These are phyloP conservation scores for Striga hermonthica DNA, from an alignment of 305 asterid species.

Conservation along the genomic window DNA sequence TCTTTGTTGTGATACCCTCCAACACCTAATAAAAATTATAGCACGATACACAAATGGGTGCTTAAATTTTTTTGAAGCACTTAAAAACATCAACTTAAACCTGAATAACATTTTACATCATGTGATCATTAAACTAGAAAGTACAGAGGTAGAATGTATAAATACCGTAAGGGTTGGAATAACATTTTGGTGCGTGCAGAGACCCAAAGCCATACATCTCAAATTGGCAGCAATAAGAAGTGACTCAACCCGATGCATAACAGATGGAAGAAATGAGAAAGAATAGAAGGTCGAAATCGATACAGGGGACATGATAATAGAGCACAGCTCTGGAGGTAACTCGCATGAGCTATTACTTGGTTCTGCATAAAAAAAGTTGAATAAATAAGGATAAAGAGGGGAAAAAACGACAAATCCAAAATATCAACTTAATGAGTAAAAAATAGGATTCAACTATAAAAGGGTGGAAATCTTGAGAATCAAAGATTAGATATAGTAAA, in stretches of 20 bases:
- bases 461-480: constrained; percentile 10
- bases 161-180: constrained; percentile 60
- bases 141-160: not conserved
- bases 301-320: constrained; percentile 59
- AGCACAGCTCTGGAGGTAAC: constrained; percentile 82
- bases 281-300: constrained; percentile 56
- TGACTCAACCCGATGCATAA: constrained; percentile 83
- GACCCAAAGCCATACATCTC: constrained; percentile 46
- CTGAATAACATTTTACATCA: not conserved
- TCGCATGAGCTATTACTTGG: constrained; percentile 43
- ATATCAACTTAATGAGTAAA: not conserved
- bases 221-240: constrained; percentile 60
- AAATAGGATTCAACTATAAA: not conserved
- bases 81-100: not conserved
- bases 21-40: constrained; percentile 48
- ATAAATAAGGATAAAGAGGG: constrained; percentile 10
- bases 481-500: not conserved
- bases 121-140: no score
- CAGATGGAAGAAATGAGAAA: constrained; percentile 60
- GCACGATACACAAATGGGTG: constrained; percentile 7
- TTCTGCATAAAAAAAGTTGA: constrained; percentile 37
- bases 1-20: constrained; percentile 84
- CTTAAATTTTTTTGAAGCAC: not conserved
- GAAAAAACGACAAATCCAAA: constrained; percentile 9
- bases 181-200: constrained; percentile 39